Percentiles rank a stretch among this genome's conserved stretches.
These are phyloP conservation scores for Erysimum cheiri DNA, from an alignment of 441 rosid species.

Conservation along the genomic window DNA sequence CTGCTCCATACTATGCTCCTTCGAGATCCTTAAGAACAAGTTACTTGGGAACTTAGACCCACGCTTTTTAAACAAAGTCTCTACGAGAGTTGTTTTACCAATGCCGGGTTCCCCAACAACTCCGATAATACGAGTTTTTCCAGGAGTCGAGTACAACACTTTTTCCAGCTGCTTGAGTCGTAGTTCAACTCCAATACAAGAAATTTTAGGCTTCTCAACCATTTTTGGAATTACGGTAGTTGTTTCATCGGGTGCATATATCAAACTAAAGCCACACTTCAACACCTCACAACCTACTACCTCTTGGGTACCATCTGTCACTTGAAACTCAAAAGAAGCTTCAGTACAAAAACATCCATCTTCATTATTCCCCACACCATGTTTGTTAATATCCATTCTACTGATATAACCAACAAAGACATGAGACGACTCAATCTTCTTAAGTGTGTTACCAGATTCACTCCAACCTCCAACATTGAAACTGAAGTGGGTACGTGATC, in stretches of 20 bases:
- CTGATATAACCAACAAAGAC: slow-evolving; percentile 16
- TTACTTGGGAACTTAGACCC: too few species aligned
- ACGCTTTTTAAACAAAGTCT: too few species aligned
- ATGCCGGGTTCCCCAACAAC: too few species aligned
- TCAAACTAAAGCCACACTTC: slow-evolving; percentile 16
- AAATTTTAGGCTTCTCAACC: too few species aligned
- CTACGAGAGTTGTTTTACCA: neutral
- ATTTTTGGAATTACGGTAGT: too few species aligned
- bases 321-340: neutral
- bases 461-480: neutral
- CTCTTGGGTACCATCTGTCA: slow-evolving; percentile 4
- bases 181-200: too few species aligned
- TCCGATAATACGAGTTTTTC: too few species aligned
- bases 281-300: neutral
- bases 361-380: neutral
- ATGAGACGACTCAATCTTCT: neutral
- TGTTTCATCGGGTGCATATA: slow-evolving; percentile 4
- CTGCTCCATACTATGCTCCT: too few species aligned
- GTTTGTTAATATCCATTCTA: neutral
- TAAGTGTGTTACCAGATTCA: neutral
- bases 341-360: neutral
- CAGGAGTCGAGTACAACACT: too few species aligned
- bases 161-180: too few species aligned
- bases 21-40: too few species aligned
- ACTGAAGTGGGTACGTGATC: neutral